Base-by-base conservation (phyloP, 2,329 filamentous ascomycete genomes). In the Calonectria naviculata region DNA sequence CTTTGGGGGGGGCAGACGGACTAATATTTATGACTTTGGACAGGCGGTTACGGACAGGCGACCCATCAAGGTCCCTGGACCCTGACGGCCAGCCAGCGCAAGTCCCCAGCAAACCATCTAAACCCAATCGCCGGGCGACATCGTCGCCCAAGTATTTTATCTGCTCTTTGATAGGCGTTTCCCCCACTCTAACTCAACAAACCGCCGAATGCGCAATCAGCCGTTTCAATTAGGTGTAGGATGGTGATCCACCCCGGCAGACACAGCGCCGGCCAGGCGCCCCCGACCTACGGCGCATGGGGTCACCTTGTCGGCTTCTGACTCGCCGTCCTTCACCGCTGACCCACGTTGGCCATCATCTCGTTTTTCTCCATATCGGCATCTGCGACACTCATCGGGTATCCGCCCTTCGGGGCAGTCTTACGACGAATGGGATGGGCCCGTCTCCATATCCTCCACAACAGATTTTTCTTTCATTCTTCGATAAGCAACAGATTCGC, bases 1-100 rank as follows among this genome's bases (percentile, higher is more conserved):
- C 46, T 36, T 6, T 17, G 21, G 9, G 67, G 65, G 66, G 28
- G 65, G 67, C 47, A 42, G 42, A 34, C 17, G 29, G 36, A 62
- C 44, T 46, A 67, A 44, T 71, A 76, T 78, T 78, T 78, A 76
- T 78, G 68, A 70, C 29, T 41, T 36, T 15, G 49, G 26, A 36
- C 46, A 38, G 34, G 44, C 61, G 24, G 63, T 65, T 54, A 26
- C 46, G 54, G 65, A 61, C 65, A 61, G 56, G 70, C 41, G 71
- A 65, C 58, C 76, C 76, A 78, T 78, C 76, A 78, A 76, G 76
- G 76, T 78, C 65, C 70, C 74, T 58, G 56, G 73, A 71, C 70
- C 74, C 75, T 73, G 71, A 70, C 65, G 44, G 63, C 70, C 64
- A 44, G 62, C 73, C 64, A 67, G 60, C 38, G 68, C 58, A 61